Conservation (phyloP, 2,329 filamentous ascomycete genomes). For the Drechslerella dactyloides region DNA sequence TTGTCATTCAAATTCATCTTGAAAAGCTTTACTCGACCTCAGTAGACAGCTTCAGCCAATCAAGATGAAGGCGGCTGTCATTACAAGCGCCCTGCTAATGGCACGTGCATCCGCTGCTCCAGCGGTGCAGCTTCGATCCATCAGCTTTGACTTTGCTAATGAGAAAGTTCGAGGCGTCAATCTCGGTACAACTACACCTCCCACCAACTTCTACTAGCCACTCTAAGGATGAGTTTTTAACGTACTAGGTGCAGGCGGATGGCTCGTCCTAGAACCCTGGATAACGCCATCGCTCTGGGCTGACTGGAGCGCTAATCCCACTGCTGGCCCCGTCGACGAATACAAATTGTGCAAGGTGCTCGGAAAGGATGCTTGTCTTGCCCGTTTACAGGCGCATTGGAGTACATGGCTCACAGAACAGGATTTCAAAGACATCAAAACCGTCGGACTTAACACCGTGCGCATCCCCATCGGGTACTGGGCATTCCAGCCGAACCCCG, state of each 20-base stretch:
- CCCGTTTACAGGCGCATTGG: conserved; percentile 66
- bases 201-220: neutral
- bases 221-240: no score
- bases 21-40: neutral
- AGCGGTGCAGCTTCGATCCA: conserved; percentile 47
- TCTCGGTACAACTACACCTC: conserved; percentile 15
- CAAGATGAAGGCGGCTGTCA: conserved; percentile 20
- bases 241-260: conserved; percentile 59
- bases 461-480: conserved; percentile 72
- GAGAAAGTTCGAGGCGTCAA: conserved; percentile 61
- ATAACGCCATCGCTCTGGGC: conserved; percentile 66
- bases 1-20: no score
- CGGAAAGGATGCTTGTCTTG: conserved; percentile 62
- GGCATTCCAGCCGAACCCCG: conserved; percentile 64
- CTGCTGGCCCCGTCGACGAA: conserved; percentile 64
- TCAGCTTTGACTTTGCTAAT: conserved; percentile 61
- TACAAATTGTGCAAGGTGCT: conserved; percentile 64
- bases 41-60: neutral
- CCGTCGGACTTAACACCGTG: conserved; percentile 68
- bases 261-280: conserved; percentile 59
- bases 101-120: conserved; percentile 29
- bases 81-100: conserved; percentile 29
- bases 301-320: conserved; percentile 56
- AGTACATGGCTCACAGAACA: conserved; percentile 64
- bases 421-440: conserved; percentile 66